These are phyloP conservation scores for Hyphodiscus hymeniophilus DNA, from an alignment of 495 filamentous ascomycete genomes.

Conservation along the genomic window DNA sequence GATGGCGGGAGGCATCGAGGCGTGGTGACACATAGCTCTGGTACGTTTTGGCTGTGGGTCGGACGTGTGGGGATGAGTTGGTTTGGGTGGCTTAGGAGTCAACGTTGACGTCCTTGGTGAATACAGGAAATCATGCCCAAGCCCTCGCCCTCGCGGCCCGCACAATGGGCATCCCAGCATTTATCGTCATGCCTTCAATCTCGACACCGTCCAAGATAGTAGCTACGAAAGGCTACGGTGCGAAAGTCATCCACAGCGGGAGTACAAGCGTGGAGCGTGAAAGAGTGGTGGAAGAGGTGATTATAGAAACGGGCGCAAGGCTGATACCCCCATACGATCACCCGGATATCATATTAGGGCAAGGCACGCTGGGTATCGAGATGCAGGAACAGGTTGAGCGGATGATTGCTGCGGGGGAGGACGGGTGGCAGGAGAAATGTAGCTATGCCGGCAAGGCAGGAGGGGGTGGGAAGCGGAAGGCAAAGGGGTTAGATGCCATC, in stretches of 20 bases:
- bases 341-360: constrained; percentile 81
- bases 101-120: neutral
- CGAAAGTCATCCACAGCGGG: constrained; percentile 74
- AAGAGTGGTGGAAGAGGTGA: constrained; percentile 58
- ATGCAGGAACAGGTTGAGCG: constrained; percentile 60
- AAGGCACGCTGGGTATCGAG: constrained; percentile 85
- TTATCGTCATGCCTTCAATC: constrained; percentile 88
- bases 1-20: constrained; percentile 47
- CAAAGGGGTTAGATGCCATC: constrained; percentile 57
- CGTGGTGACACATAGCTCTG: constrained; percentile 87
- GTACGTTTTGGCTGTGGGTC: constrained; percentile 40
- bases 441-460: constrained; percentile 8
- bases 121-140: constrained; percentile 86
- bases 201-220: constrained; percentile 79
- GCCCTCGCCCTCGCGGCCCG: constrained; percentile 82
- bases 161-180: constrained; percentile 48
- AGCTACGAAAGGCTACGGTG: constrained; percentile 67
- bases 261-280: constrained; percentile 75
- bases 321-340: constrained; percentile 90
- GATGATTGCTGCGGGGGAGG: constrained; percentile 26
- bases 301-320: constrained; percentile 59
- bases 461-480: constrained; percentile 1
- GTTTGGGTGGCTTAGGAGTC: neutral
- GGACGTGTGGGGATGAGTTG: too few species aligned
- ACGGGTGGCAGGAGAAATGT: constrained; percentile 8